These are phyloP conservation scores for Rhytidhysteron rufulum DNA, from an alignment of 2,329 filamentous ascomycete species.

Conservation along the genomic window DNA sequence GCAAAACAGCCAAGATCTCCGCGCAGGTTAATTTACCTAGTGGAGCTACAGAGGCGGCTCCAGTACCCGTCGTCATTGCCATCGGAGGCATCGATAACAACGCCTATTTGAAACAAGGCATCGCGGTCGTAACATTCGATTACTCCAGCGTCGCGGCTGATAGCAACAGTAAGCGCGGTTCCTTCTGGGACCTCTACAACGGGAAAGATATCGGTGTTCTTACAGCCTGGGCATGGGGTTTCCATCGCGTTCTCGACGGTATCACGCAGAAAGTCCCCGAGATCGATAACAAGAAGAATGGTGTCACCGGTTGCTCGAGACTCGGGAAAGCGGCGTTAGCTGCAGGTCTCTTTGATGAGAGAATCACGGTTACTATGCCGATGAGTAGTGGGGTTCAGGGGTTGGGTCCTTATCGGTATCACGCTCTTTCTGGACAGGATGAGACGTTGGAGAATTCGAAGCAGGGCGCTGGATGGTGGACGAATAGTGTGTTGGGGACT, in stretches of 20 bases:
- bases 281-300: slow-evolving; percentile 29
- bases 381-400: slow-evolving; percentile 34
- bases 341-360: slow-evolving; percentile 31
- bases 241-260: slow-evolving; percentile 34
- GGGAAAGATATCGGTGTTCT: slow-evolving; percentile 45
- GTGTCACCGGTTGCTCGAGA: slow-evolving; percentile 34
- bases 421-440: slow-evolving; percentile 40
- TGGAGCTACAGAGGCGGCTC: slow-evolving; percentile 30
- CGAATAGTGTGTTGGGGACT: slow-evolving; percentile 27
- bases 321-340: slow-evolving; percentile 34
- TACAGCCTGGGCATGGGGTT: slow-evolving; percentile 38
- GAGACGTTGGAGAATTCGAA: slow-evolving; percentile 41
- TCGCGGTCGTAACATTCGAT: slow-evolving; percentile 49
- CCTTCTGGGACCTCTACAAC: slow-evolving; percentile 49
- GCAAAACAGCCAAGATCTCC: slow-evolving; percentile 44
- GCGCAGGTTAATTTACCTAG: slow-evolving; percentile 42
- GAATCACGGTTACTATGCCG: slow-evolving; percentile 36
- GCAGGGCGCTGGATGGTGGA: slow-evolving; percentile 34
- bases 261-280: slow-evolving; percentile 34
- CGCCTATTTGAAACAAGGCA: slow-evolving; percentile 45
- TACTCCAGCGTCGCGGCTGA: slow-evolving; percentile 48
- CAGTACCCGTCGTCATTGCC: slow-evolving; percentile 44
- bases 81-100: slow-evolving; percentile 50
- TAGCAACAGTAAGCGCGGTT: slow-evolving; percentile 48
- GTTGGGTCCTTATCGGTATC: slow-evolving; percentile 34